Base-by-base conservation (phyloP, 2,329 filamentous ascomycete species). In the Colletotrichum ledebouriae region DNA sequence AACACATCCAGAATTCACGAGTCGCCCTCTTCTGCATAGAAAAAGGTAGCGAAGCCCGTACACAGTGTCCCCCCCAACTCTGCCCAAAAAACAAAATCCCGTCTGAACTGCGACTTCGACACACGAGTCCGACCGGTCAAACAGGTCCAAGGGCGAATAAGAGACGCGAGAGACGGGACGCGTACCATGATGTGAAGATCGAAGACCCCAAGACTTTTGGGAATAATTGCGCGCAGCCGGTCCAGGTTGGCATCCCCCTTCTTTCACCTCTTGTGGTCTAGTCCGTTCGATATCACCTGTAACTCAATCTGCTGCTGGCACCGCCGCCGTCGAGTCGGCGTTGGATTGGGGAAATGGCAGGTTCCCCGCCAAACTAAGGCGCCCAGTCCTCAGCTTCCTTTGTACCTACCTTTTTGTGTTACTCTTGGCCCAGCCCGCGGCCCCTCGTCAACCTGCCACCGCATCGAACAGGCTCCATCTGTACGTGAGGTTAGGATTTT, bases 141-240 rank as follows among this genome's bases (percentile, higher is more conserved):
- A 65, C 55, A 29, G n/a, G 39, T 49, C 34, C 42, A 50, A 68
- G 65, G 61, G n/a, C 65, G 61, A 59, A 65, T 65, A 47, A 50
- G 65, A 65, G 47, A 49, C 22, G 29, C n/a, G 29, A 39, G 39
- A 52, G 55, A 34, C 34, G 55, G 66, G 55, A 65, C 55, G 61
- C 66, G 66, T 69, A 69, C 34, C 29, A 55, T 44, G 33, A 39
- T 9, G 22, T 44, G 58, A 49, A 62, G 62, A 37, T 5, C 25
- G 58, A 42, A 62, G 6, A 29, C 29, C 29, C 29, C 29, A 29
- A 29, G 29, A 29, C 29, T 7, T 29, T 29, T 6, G 29, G 29
- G 29, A 29, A 29, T 29, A 9, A 29, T 7, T 29, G 29, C 29
- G 29, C 29, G 29, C 29, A 29, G 6, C 29, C 29, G 7, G 29